Evolutionary conservation across 768 basidiomycete genomes (phyloP), one percentile per base, ranked within the genome.

Genomic region (Porphyrellus cyaneotinctus): DNA sequence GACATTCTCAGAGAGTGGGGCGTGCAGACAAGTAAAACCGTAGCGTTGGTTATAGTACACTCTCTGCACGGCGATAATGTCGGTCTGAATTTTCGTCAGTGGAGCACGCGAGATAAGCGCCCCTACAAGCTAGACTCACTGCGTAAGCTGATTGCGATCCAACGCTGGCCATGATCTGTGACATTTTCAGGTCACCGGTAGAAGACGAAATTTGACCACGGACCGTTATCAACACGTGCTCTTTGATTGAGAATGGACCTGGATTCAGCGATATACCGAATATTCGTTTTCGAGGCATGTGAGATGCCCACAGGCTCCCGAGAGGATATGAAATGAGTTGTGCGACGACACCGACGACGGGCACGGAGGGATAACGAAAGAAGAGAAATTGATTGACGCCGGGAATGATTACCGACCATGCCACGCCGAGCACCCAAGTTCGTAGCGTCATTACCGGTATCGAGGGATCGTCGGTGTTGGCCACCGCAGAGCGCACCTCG

Each of bases 351-450:
- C 75, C 73, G n/a, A 75, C 76, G 54, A 90, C 76, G 22, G 74
- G 72, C 13, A 89, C 82, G 30, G 78, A 77, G 4, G 88, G 88
- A 62, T 81, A 86, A 15, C 85, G 83, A 70, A 88, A 87, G 75
- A 80, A 85, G 71, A 88, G 85, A 71, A 88, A 86, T 55, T 87
- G 87, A 62, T 90, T 87, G 46, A 84, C 67, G 23, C 81, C 83
- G 6, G 83, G 75, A 48, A 83, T 75, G 62, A 89, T 57, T 32
- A 88, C 78, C 5, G 87, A 78, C 78, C 81, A 88, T 31, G 79
- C 56, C 15, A 92, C 51, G 44, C 49, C 49, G 22, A 50, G 41
- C 13, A 36, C 42, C 49, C 49, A 50, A 18, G 49, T 50, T 5
- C 49, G 49, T 2, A 50, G 49, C 32, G 49, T 50, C 49, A 43